A percentile compares a stretch with the other conserved stretches of the same genome.
Evolutionary conservation across 345 rosid species (phyloP).

Genomic region (Citrus australasica): DNA sequence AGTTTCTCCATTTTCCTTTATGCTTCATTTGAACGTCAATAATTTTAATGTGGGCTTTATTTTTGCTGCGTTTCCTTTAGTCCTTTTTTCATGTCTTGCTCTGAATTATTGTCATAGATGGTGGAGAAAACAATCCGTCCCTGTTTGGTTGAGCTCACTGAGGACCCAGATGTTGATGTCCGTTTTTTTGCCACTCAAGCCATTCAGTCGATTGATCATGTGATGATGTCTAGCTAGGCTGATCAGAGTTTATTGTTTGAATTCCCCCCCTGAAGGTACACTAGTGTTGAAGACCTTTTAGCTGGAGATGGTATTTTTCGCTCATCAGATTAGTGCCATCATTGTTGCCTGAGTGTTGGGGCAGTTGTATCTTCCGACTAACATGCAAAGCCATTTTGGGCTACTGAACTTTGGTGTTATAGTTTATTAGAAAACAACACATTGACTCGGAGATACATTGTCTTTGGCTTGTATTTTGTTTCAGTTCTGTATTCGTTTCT

Average conservation of each 20-base stretch:
- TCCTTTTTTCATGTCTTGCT: background rate
- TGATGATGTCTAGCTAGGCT: slow-evolving; percentile 70
- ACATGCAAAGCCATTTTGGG: background rate
- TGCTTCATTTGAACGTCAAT: background rate
- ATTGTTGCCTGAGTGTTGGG: background rate
- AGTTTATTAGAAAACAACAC: background rate
- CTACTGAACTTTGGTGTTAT: background rate
- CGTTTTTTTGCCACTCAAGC: slow-evolving; percentile 83
- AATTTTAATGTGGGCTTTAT: no score
- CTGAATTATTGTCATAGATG: slow-evolving; percentile 34
- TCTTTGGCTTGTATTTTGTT: background rate
- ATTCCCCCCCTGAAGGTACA: background rate
- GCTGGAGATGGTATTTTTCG: background rate
- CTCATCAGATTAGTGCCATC: background rate
- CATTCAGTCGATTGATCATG: slow-evolving; percentile 66
- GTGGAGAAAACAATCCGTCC: slow-evolving; percentile 77
- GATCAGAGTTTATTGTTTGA: background rate
- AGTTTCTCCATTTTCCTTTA: background rate
- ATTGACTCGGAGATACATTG: background rate
- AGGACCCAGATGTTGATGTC: slow-evolving; percentile 94
- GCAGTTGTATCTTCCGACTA: slow-evolving; percentile 4
- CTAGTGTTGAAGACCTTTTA: background rate
- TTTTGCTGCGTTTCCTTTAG: background rate
- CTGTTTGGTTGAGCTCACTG: slow-evolving; percentile 76
- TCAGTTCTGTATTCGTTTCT: background rate